Base-by-base conservation (phyloP, 441 rosid species). In the Erodium texanum region DNA sequence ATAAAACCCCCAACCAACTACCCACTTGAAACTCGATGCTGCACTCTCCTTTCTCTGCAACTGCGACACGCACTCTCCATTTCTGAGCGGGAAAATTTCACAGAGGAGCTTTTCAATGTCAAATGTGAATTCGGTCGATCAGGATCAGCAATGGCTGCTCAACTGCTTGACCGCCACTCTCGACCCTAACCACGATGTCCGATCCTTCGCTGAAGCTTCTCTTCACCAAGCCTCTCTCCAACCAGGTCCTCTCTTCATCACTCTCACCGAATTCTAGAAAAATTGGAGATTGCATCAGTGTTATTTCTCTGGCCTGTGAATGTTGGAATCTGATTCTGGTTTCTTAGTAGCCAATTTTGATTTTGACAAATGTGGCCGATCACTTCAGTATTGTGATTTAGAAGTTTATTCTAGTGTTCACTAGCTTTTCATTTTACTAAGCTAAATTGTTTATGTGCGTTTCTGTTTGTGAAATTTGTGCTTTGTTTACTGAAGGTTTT, bases 101-200 rank as follows among this genome's bases (percentile, higher is more conserved):
- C 19, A 29, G 24, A 34, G 41, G 41, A 7, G 7, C 41, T 27
- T 24, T 14, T 62, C 65, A 32, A 32, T 4, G 65, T 12, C 14
- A 18, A 12, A 24, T 43, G 58, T 66, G 61, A 75, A 74, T 52
- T 45, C 65, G 9, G 29, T 84, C 56, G 97, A 89, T 82, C 84
- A 82, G 78, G 97, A 94, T 77, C 97, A 89, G 78, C 90, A 91
- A 66, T 94, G 99, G 99, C 85, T 94, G 5, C 83, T 88, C 50
- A 87, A 83, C 70, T 91, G 97, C 84, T 82, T 94, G 75, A 80
- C 87, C 69, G 94, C 97, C 54, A 89, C 92, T 52, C 93, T 94
- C 23, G 97, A 94, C 77, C 96, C 91, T 69, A 85, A 78, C 80
- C 89, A 83, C 67, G 88, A 83, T 66, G 85, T 88, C 77, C 96